A percentile compares a stretch with the other conserved stretches of the same genome.
phyloP scores from a whole-genome alignment of 2,329 filamentous ascomycete genomes.

The Fusarium xylarioides region DNA sequence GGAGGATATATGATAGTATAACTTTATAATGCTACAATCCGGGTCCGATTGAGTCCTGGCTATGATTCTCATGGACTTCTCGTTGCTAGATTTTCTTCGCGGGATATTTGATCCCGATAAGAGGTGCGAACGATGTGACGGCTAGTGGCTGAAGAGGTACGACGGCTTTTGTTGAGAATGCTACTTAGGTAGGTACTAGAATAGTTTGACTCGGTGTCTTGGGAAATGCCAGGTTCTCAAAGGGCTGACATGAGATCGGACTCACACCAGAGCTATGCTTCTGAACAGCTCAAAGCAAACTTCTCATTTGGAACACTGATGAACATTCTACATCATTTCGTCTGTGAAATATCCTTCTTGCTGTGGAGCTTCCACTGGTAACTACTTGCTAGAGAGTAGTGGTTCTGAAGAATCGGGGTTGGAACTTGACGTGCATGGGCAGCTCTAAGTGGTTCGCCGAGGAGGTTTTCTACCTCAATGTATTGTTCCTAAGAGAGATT shows the following conservation, averaged over 20 bases:
- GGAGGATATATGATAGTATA: slow-evolving; percentile 38
- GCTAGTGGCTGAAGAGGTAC: neutral
- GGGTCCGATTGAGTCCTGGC: slow-evolving; percentile 32
- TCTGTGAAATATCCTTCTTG: slow-evolving; percentile 1
- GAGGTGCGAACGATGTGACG: neutral
- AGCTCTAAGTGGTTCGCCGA: slow-evolving; percentile 38
- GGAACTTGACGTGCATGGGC: slow-evolving; percentile 29
- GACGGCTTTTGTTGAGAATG: neutral
- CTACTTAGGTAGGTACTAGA: neutral
- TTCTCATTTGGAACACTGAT: neutral
- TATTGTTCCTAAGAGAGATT: slow-evolving; percentile 34
- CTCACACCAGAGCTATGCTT: neutral
- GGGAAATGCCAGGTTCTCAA: neutral
- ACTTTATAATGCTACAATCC: slow-evolving; percentile 41
- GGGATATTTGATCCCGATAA: neutral
- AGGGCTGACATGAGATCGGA: neutral
- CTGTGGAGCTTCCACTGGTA: slow-evolving; percentile 38
- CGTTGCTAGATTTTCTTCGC: neutral
- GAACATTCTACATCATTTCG: neutral
- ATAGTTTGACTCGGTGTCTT: neutral
- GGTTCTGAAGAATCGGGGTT: slow-evolving; percentile 24
- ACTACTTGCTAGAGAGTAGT: slow-evolving; percentile 32
- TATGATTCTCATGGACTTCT: slow-evolving; percentile 36
- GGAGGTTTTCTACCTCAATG: slow-evolving; percentile 39
- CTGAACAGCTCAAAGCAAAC: neutral